These are phyloP conservation scores for Hansenula lynferdii DNA, from an alignment of 1,139 yeast species.

Conservation along the genomic window DNA sequence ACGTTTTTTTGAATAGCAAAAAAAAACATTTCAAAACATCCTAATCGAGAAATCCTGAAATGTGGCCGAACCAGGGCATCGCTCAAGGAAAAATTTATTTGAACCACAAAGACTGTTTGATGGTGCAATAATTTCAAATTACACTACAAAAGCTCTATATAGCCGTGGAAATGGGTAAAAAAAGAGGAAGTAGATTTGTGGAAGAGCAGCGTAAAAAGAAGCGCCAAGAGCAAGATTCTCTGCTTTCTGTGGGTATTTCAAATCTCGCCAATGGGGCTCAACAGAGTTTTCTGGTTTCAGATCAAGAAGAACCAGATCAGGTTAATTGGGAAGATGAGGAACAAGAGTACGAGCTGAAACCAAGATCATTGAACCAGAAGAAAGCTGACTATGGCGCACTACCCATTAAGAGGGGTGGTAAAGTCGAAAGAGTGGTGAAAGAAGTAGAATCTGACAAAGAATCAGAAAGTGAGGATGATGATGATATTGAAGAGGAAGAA, in stretches of 20 bases:
- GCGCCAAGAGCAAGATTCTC: conserved; percentile 46
- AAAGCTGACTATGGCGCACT: conserved; percentile 59
- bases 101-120: conserved; percentile 15
- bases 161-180: too few relatives aligned
- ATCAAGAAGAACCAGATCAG: too few relatives aligned
- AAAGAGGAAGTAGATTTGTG: conserved; percentile 35
- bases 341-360: conserved; percentile 62
- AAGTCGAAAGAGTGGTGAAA: conserved; percentile 53
- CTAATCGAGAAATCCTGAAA: neutral
- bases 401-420: conserved; percentile 78
- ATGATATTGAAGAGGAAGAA: conserved; percentile 22
- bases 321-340: too few relatives aligned
- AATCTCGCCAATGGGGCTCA: conserved; percentile 28
- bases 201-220: conserved; percentile 40
- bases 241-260: conserved; percentile 39
- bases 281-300: conserved; percentile 39
- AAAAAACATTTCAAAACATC: conserved; percentile 4
- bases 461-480: conserved; percentile 26
- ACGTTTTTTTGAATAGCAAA: neutral
- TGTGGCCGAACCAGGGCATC: neutral
- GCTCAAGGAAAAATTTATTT: neutral
- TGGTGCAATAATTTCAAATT: too few relatives aligned
- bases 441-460: conserved; percentile 23
- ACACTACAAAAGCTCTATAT: too few relatives aligned
- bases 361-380: conserved; percentile 42